Base-by-base conservation (phyloP, 306 rosid genomes). In the Rubus idaeus region DNA sequence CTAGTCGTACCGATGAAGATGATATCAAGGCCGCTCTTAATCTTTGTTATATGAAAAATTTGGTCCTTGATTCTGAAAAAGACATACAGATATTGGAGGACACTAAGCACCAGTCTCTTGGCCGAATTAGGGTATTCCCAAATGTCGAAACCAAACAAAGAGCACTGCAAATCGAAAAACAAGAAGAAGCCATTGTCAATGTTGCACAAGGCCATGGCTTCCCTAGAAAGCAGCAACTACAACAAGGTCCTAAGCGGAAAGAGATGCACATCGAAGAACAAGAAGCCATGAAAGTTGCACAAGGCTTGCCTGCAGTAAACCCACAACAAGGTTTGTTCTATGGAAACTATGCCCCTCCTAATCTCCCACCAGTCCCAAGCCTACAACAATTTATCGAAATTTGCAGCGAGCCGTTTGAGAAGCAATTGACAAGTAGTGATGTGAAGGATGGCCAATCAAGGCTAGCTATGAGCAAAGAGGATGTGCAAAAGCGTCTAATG, bases 361-460 rank as follows among this genome's bases (percentile, higher is more conserved):
- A 44, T 13, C 8, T 52, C 46, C 80, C 80, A 44, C 68, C 53
- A 18, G 55, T 55, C 11, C 66, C 37, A 3, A 44, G 30, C n/a
- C 64, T 77, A 35, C 45, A 21, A 2, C 26, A 7, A 41, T 21
- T 67, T 0, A 68, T 77, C 3, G 20, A 45, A 68, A 49, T 18
- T 37, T 69, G 76, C 71, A 57, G 62, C 61, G 5, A 17, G 42
- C 81, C 81, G 4, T 78, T 69, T 40, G 75, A 69, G 67, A 78
- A 78, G 74, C 75, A 70, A 18, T 21, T 76, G 20, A 76, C 74
- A 1, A 0, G 2, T 8, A 76, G 66, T 42, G 79, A 76, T 56
- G 53, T 76, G 56, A 66, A 17, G 5, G 66, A 76, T 10, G 45
- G 53, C 40, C 79, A 65, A 11, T 14, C 56, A 8, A 66, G 79